Conservation (phyloP, 306 rosid species). For the Castanea mollissima region DNA sequence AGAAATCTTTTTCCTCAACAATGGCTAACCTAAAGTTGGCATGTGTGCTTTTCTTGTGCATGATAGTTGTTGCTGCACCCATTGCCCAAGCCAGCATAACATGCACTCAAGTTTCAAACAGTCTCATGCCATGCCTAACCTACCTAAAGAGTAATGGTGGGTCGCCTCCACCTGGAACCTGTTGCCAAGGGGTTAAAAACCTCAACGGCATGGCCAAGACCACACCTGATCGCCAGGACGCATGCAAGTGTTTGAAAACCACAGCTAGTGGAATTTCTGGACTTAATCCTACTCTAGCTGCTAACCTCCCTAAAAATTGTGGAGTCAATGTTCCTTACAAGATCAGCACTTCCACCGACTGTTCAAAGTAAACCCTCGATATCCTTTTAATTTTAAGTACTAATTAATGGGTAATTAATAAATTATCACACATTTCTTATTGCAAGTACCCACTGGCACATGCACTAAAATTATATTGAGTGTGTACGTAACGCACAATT, state of each 20-base stretch:
- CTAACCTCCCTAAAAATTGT: slow-evolving; percentile 37
- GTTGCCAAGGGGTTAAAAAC: slow-evolving; percentile 26
- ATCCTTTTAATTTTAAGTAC: too few relatives aligned
- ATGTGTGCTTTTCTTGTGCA: slow-evolving; percentile 27
- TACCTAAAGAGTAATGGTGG: slow-evolving; percentile 18
- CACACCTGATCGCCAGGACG: slow-evolving; percentile 22
- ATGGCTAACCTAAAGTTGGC: slow-evolving; percentile 35
- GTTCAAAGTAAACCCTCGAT: slow-evolving; percentile 10
- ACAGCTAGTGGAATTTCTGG: neutral
- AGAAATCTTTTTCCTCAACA: too few relatives aligned
- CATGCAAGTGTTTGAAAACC: slow-evolving; percentile 48
- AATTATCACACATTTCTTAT: too few relatives aligned
- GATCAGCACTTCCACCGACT: slow-evolving; percentile 61
- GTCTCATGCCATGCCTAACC: neutral
- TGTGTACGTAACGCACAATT: too few relatives aligned
- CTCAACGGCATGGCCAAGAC: slow-evolving; percentile 17
- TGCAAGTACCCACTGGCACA: too few relatives aligned
- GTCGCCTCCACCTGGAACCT: fast-evolving
- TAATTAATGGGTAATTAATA: too few relatives aligned
- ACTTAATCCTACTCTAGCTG: slow-evolving; percentile 15
- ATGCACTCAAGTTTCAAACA: slow-evolving; percentile 32
- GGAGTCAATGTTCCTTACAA: slow-evolving; percentile 56
- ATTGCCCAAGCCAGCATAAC: slow-evolving; percentile 29
- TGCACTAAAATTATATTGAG: too few relatives aligned
- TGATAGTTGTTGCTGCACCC: slow-evolving; percentile 33